Evolutionary conservation across 495 filamentous ascomycete genomes (phyloP).

Genomic region (Bacidia rubella): DNA sequence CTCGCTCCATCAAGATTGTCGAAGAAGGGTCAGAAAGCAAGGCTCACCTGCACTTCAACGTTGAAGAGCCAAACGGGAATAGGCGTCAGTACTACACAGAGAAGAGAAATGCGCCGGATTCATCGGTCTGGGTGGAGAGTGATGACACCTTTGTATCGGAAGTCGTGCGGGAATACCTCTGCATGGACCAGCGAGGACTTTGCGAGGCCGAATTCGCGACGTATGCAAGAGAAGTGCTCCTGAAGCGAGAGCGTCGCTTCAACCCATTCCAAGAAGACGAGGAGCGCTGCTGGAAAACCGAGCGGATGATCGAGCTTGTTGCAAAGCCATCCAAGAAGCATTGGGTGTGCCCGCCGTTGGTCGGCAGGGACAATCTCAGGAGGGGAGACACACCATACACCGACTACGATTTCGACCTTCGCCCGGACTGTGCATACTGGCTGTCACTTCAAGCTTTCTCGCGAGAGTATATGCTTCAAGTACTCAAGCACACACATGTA

Average conservation of each 20-base stretch:
- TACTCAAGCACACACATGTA: not conserved
- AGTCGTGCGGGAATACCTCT: not conserved
- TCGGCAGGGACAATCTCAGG: too few species aligned
- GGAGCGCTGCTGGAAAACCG: not conserved
- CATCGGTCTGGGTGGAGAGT: not conserved
- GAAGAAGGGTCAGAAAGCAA: not conserved
- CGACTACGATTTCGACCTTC: slow-evolving; percentile 5
- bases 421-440: slow-evolving; percentile 8
- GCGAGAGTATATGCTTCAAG: not conserved
- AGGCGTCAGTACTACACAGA: not conserved
- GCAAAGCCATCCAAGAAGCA: too few species aligned
- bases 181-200: not conserved
- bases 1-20: not conserved
- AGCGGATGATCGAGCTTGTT: not conserved
- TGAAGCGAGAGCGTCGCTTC: not conserved
- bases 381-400: too few species aligned
- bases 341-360: too few species aligned
- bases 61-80: not conserved
- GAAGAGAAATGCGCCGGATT: not conserved
- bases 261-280: not conserved
- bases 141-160: not conserved
- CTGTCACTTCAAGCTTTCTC: not conserved
- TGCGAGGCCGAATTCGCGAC: not conserved
- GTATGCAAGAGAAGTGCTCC: not conserved
- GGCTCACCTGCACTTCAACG: not conserved